Conservation (phyloP, 2,329 filamentous ascomycete genomes). For the Aureobasidium vineae region DNA sequence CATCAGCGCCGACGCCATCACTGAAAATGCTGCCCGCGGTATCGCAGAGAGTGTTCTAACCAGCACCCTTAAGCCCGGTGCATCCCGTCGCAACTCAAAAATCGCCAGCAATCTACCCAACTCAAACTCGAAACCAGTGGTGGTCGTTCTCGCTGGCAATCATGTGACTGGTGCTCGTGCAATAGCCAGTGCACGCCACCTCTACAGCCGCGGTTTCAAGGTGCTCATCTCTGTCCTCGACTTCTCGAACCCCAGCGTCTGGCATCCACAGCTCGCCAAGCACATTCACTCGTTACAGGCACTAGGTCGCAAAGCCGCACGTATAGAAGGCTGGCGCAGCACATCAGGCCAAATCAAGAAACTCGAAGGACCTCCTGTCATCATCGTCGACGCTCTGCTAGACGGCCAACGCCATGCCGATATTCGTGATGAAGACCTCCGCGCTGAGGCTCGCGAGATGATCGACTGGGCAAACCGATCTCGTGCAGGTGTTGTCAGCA, state of each 20-base stretch:
- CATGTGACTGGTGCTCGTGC: constrained; percentile 84
- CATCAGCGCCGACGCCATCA: constrained; percentile 83
- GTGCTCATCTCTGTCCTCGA: constrained; percentile 82
- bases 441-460: constrained; percentile 80
- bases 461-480: constrained; percentile 93
- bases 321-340: constrained; percentile 62
- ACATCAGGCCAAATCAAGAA: constrained; percentile 54
- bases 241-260: constrained; percentile 75
- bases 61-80: constrained; percentile 32
- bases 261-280: constrained; percentile 74
- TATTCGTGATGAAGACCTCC: constrained; percentile 70
- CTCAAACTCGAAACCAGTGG: constrained; percentile 53
- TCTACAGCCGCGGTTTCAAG: constrained; percentile 77
- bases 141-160: constrained; percentile 89
- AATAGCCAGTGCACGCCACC: constrained; percentile 79
- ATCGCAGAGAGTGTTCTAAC: constrained; percentile 77
- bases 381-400: constrained; percentile 86
- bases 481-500: constrained; percentile 75
- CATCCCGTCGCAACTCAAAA: constrained; percentile 38
- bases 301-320: constrained; percentile 53
- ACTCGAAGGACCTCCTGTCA: constrained; percentile 64
- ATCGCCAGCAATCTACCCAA: constrained; percentile 55
- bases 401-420: constrained; percentile 89
- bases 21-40: constrained; percentile 84
- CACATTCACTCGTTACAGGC: constrained; percentile 80